Evolutionary conservation across 345 rosid species (phyloP), one percentile per base, ranked within the genome.

Genomic region (Anastatica hierochuntica): DNA sequence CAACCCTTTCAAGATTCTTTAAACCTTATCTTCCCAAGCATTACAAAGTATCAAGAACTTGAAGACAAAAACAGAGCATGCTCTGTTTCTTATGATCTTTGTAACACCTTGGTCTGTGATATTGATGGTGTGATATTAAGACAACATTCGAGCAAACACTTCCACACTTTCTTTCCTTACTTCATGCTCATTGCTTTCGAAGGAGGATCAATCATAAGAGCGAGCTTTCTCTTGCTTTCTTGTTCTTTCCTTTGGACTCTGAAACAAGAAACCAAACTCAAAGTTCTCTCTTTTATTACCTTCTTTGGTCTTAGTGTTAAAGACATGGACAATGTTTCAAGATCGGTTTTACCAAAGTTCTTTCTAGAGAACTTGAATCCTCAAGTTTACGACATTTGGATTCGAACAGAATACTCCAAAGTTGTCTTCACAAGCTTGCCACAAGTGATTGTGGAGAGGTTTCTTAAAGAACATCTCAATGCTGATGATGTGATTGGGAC

Each of bases 141-240:
- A 50, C 56, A 60, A 34, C 26, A 14, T 40, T 67, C 71, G 2
- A 67, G 56, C 56, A 54, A 53, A 46, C 66, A 59, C 50, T 67
- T 88, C 39, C 50, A 59, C 3, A 69, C 86, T 12, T 76, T 83
- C 50, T 92, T 92, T 56, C 98, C 98, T 66, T 92, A 74, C 60
- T 92, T 92, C 78, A 92, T 92, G 96, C 90, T 92, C 0, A 73
- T 88, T 6, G 94, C 96, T 20, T 92, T 92, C 12, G 98, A 92
- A 71, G 94, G 85, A 27, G 98, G 98, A 5, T 67, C 83, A 61
- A 71, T 90, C 50, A 20, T 92, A 1, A 78, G 96, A 66, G 88
- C 96, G 1, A 60, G 78, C 40, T 8, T 77, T 6, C 51, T 92
- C 63, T 46, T 92, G 43, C 23, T 81, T 12, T 78, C 83, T 6